A percentile compares a stretch with the other conserved stretches of the same genome.
Conservation (phyloP, 345 rosid species). For the Eucalyptus decipiens region DNA sequence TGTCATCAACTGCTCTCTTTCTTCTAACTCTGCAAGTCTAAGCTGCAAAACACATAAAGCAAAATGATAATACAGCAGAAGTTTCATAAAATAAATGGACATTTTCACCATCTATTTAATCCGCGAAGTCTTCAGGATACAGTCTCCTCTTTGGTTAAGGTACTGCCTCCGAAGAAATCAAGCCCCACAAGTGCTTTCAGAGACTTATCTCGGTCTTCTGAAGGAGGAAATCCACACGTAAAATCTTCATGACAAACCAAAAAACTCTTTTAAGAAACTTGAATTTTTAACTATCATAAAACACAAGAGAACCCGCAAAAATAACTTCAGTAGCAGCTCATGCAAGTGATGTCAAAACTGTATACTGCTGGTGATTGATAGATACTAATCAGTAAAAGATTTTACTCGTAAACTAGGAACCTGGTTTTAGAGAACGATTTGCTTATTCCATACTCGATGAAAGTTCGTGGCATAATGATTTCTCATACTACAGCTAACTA, state of each 20-base stretch:
- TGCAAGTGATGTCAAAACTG: background rate
- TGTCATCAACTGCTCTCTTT: slow-evolving; percentile 49
- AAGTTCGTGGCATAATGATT: background rate
- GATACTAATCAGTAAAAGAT: background rate
- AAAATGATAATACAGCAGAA: background rate
- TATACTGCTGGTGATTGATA: background rate
- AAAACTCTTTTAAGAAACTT: background rate
- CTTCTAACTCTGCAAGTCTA: slow-evolving; percentile 54
- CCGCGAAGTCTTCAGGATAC: slow-evolving; percentile 27
- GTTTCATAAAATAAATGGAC: background rate
- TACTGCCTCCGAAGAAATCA: slow-evolving; percentile 82
- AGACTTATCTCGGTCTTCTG: slow-evolving; percentile 74
- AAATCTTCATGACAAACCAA: slow-evolving; percentile 30
- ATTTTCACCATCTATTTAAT: background rate
- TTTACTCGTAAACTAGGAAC: background rate
- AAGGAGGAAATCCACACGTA: slow-evolving; percentile 90
- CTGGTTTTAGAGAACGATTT: background rate
- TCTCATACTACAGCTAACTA: background rate
- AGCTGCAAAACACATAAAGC: slow-evolving; percentile 38
- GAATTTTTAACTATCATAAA: background rate
- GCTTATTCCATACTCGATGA: background rate
- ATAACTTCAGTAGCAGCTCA: background rate
- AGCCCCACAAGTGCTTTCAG: slow-evolving; percentile 45
- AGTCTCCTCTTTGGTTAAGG: slow-evolving; percentile 60
- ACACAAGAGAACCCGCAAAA: background rate